Evolutionary conservation across 2,329 filamentous ascomycete species (phyloP).

Genomic region (Botryotinia calthae): DNA sequence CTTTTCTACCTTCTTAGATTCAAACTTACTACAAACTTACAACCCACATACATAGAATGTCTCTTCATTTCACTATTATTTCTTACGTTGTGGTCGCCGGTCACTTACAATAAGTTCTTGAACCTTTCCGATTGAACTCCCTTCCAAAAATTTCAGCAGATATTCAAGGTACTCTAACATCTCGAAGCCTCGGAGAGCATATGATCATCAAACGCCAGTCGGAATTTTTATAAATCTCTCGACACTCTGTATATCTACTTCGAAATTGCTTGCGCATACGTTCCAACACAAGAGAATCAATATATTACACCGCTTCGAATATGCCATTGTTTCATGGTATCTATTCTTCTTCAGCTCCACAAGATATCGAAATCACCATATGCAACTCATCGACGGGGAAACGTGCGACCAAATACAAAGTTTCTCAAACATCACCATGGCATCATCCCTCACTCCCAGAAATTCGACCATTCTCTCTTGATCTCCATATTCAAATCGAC

Average conservation of each 20-base stretch:
- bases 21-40: background rate
- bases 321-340: constrained; percentile 10
- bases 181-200: background rate
- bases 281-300: background rate
- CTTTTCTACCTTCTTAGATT: no score
- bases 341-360: background rate
- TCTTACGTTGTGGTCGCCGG: background rate
- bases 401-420: background rate
- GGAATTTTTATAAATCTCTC: background rate
- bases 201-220: background rate
- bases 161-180: fast-evolving
- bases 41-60: background rate
- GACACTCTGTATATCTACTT: background rate
- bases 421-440: background rate
- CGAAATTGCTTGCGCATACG: background rate
- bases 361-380: background rate
- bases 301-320: background rate
- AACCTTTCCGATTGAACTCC: no score
- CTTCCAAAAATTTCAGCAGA: background rate
- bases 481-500: constrained; percentile 9
- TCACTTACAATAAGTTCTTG: background rate
- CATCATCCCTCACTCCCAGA: constrained; percentile 10
- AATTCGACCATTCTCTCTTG: constrained; percentile 8
- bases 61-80: background rate
- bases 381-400: background rate